Conservation (phyloP, 2,329 filamentous ascomycete species). For the Aspergillus ibericus region DNA sequence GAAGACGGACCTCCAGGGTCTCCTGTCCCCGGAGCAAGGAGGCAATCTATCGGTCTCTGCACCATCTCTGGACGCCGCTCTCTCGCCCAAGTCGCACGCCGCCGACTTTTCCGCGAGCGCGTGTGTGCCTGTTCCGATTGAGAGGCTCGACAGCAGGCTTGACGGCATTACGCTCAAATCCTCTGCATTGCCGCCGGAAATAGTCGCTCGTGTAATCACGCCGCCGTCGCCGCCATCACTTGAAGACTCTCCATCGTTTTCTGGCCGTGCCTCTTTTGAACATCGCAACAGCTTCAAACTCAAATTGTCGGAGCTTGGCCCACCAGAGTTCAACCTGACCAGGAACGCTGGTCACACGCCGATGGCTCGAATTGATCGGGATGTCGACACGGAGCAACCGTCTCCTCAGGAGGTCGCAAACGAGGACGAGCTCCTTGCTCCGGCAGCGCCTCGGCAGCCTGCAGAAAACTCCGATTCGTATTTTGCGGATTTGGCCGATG, state of each 20-base stretch:
- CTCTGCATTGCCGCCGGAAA: conserved; percentile 43
- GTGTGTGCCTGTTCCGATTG: conserved; percentile 46
- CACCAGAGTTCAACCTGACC: conserved; percentile 41
- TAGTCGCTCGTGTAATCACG: conserved; percentile 46
- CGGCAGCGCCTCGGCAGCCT: conserved; percentile 35
- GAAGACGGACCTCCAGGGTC: conserved; percentile 23
- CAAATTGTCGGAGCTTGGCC: conserved; percentile 39
- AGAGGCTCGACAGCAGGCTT: conserved; percentile 47
- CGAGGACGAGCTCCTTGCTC: conserved; percentile 34
- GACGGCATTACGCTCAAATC: conserved; percentile 51
- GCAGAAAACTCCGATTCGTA: conserved; percentile 43
- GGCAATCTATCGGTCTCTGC: conserved; percentile 19
- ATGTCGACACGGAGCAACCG: conserved; percentile 29
- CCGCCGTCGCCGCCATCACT: conserved; percentile 37
- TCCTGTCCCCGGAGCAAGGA: conserved; percentile 33
- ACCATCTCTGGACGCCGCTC: conserved; percentile 41
- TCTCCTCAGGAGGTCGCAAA: conserved; percentile 24
- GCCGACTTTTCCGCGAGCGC: conserved; percentile 31
- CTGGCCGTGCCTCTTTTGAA: conserved; percentile 23
- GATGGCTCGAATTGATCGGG: conserved; percentile 42
- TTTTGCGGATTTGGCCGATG: conserved; percentile 42
- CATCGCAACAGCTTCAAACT: conserved; percentile 34
- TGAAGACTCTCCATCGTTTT: conserved; percentile 29
- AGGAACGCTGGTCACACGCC: conserved; percentile 48
- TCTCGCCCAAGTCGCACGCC: conserved; percentile 39